These are phyloP conservation scores for Scleroderma citrinum DNA, from an alignment of 768 basidiomycete genomes.

Conservation along the genomic window DNA sequence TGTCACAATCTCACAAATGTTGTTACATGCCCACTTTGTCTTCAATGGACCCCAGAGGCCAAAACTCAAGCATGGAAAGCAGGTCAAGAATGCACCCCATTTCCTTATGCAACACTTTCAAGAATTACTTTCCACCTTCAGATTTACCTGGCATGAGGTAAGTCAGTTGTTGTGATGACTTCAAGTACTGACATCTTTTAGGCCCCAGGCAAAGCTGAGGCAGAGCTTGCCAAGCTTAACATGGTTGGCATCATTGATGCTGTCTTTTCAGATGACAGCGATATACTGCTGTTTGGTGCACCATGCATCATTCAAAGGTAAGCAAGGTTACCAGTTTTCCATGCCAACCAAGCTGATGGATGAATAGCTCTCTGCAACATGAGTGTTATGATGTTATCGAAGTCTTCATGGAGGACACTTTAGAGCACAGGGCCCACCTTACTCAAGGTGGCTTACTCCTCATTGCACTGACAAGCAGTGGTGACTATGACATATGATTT, in stretches of 20 bases:
- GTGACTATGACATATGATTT: slow-evolving; percentile 2
- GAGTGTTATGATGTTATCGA: background rate
- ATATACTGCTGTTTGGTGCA: background rate
- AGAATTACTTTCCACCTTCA: slow-evolving; percentile 35
- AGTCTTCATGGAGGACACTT: too few species aligned
- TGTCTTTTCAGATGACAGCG: background rate
- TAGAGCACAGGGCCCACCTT: background rate
- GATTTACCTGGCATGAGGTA: slow-evolving; percentile 31
- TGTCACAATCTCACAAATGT: background rate
- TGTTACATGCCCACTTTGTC: slow-evolving; percentile 27
- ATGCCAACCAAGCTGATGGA: background rate
- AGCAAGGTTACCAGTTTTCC: background rate
- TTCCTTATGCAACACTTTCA: slow-evolving; percentile 21
- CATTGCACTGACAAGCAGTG: background rate
- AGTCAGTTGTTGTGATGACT: background rate
- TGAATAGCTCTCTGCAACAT: background rate
- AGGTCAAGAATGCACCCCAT: slow-evolving; percentile 24
- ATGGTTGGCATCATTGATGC: background rate
- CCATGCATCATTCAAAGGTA: too few species aligned
- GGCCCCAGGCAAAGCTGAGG: slow-evolving; percentile 4
- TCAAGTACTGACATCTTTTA: background rate
- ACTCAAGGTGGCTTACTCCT: background rate
- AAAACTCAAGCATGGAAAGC: slow-evolving; percentile 33
- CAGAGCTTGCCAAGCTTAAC: background rate
- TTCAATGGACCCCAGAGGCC: slow-evolving; percentile 47